Percentiles rank a stretch among this genome's conserved stretches.
phyloP scores from a whole-genome alignment of 108 stramenopile genomes.

The Cylindrotheca fusiformis region DNA sequence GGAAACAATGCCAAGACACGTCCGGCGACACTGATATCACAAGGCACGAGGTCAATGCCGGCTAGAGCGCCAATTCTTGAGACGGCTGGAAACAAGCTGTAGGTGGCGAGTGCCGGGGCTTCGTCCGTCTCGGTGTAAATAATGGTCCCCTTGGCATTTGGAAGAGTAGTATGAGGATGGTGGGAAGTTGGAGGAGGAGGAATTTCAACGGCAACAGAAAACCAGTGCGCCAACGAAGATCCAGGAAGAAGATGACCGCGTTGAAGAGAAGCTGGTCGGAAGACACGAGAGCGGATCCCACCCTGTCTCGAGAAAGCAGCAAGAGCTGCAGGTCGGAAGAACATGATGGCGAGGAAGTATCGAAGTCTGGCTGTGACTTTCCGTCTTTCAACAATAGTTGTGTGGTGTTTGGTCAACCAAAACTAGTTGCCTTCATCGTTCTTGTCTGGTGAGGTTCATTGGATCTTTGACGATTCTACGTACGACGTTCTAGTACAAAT shows the following conservation, averaged over 20 bases:
- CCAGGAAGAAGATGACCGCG: neutral
- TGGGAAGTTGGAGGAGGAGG: slow-evolving; percentile 78
- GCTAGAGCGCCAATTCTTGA: slow-evolving; percentile 72
- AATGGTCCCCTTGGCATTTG: slow-evolving; percentile 67
- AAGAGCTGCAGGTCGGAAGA: neutral
- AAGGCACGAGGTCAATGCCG: slow-evolving; percentile 75
- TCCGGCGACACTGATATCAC: slow-evolving; percentile 83
- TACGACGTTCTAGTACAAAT: neutral
- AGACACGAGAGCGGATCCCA: too few species aligned
- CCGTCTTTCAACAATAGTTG: neutral
- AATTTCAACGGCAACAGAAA: slow-evolving; percentile 17
- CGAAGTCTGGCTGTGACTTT: neutral
- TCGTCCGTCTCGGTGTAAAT: slow-evolving; percentile 93
- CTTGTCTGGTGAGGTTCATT: neutral
- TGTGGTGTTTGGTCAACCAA: neutral
- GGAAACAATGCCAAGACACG: slow-evolving; percentile 87
- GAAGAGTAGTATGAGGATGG: slow-evolving; percentile 62
- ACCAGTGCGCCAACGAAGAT: neutral
- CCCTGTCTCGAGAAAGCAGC: slow-evolving; percentile 2
- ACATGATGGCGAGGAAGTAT: neutral
- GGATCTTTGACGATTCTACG: neutral
- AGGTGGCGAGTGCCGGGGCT: slow-evolving; percentile 92
- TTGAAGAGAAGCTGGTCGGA: too few species aligned
- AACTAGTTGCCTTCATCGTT: neutral
- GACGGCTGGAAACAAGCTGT: slow-evolving; percentile 81